Base-by-base conservation (phyloP, 352 stramenopile genomes). In the Blastocystis sp. region DNA sequence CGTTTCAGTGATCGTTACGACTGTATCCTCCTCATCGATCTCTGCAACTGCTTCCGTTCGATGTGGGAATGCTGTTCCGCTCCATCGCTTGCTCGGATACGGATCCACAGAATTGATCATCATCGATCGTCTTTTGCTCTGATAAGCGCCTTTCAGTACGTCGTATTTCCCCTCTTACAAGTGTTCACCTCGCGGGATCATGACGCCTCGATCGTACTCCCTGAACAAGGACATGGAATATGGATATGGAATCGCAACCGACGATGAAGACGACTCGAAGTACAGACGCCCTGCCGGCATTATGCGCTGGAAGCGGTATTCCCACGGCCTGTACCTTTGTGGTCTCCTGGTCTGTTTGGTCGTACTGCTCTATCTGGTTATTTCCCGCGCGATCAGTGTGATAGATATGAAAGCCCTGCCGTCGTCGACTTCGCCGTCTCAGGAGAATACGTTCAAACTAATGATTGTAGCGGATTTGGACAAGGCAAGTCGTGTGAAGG, bases 381-480 rank as follows among this genome's bases (percentile, higher is more conserved):
- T 60, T 39, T 4, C 74, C 31, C 45, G 61, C 59, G n/a, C 50
- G 2, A n/a, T 55, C 10, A 63, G n/a, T 76, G 61, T 62, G 19
- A 45, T 39, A 1, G 41, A 35, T 50, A 62, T 12, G 59, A n/a
- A 35, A 24, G 26, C 21, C 41, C 26, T 13, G 29, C 24, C 39
- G 6, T n/a, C 60, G 41, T 62, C 6, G n/a, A n/a, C n/a, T n/a
- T 90, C 62, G 26, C 50, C 67, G 71, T 91, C 55, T 91, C 76
- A 70, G 91, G 92, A 35, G 92, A 92, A 51, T 93, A 94, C 45
- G 93, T 95, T 91, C 74, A 78, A 50, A 51, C 90, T 2, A 51
- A 93, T 88, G 90, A 94, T 97, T 26, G 95, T 98, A n/a, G 96
- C 96, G 0, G 96, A 98, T 92, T 91, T 98, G 61, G 96, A 98